These are phyloP conservation scores for Platanus orientalis DNA, from an alignment of 164 flowering plant genomes.

Conservation along the genomic window DNA sequence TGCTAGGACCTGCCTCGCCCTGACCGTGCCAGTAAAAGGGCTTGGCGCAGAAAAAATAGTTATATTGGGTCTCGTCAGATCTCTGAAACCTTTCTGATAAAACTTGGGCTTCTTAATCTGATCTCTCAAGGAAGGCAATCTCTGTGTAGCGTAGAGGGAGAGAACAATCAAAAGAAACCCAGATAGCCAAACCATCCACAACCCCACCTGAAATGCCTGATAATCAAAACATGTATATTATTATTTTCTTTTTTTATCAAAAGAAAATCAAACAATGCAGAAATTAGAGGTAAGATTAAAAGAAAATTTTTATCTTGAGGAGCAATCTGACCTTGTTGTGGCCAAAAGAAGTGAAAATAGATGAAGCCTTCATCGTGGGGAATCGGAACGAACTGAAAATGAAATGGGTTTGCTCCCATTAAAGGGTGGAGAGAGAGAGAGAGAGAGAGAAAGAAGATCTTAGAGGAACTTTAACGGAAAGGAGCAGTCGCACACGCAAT, in stretches of 20 bases:
- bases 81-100: slow-evolving; percentile 1
- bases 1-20: slow-evolving; percentile 58
- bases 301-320: background rate
- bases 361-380: slow-evolving; percentile 11
- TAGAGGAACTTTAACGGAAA: slow-evolving; percentile 20
- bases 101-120: slow-evolving; percentile 27
- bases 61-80: slow-evolving; percentile 31
- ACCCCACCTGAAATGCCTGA: slow-evolving; percentile 49
- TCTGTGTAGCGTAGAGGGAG: slow-evolving; percentile 63
- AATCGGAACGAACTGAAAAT: background rate
- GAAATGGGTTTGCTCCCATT: too few species aligned
- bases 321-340: slow-evolving; percentile 16
- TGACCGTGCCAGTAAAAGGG: slow-evolving; percentile 49
- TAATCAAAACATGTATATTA: background rate
- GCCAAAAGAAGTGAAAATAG: slow-evolving; percentile 8
- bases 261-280: background rate
- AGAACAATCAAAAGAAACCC: slow-evolving; percentile 65
- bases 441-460: slow-evolving; percentile 3
- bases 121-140: slow-evolving; percentile 42
- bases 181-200: slow-evolving; percentile 76
- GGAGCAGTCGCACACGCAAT: background rate
- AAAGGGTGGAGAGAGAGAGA: background rate
- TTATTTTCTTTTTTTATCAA: background rate
- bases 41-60: slow-evolving; percentile 66
- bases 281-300: background rate